Conservation (phyloP, 208 protist genomes). For the Histomonas meleagridis region DNA sequence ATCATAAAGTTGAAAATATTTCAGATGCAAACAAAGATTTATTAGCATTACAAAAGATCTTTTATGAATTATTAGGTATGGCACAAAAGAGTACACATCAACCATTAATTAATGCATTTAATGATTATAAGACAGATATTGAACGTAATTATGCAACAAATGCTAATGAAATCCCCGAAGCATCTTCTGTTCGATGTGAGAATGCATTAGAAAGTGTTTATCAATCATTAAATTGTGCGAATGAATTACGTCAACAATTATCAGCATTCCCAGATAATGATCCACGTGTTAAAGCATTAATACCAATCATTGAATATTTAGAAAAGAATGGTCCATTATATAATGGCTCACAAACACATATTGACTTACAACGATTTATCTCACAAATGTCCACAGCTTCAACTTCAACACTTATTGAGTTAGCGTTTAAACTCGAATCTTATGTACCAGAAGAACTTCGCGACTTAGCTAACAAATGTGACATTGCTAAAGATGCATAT, state of each 20-base stretch:
- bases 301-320: constrained; percentile 15
- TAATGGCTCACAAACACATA: background rate
- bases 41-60: background rate
- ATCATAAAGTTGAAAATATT: background rate
- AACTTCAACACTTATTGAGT: background rate
- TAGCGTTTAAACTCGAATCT: background rate
- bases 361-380: background rate
- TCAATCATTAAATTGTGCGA: background rate
- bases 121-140: background rate
- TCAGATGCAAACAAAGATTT: background rate
- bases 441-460: background rate
- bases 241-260: background rate
- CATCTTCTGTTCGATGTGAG: background rate
- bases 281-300: background rate
- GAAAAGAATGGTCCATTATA: background rate
- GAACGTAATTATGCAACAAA: background rate
- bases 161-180: background rate
- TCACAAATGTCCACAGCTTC: background rate
- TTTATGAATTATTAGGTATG: background rate
- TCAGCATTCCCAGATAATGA: background rate
- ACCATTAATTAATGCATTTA: background rate
- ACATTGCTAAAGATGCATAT: background rate
- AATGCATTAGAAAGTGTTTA: background rate
- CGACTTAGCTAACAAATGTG: background rate
- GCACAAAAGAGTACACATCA: background rate